Conservation (phyloP, 768 basidiomycete genomes). For the Amanita pseudoporphyria region DNA sequence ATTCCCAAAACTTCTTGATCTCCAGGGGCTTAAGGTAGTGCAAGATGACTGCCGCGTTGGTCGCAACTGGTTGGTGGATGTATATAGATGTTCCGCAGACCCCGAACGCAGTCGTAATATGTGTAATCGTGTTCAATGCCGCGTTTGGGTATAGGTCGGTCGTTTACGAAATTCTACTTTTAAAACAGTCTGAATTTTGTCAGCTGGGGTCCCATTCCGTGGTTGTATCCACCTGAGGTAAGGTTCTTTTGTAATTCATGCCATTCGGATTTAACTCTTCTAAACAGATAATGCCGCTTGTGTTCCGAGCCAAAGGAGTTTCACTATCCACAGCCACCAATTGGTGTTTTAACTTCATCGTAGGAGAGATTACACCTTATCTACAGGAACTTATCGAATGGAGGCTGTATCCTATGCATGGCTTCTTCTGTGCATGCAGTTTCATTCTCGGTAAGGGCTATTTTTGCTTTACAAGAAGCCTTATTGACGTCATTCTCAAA, state of each 20-base stretch:
- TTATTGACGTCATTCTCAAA: conserved; percentile 4
- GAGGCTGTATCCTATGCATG: conserved; percentile 94
- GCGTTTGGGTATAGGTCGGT: conserved; percentile 79
- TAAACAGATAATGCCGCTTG: conserved; percentile 75
- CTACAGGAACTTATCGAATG: conserved; percentile 84
- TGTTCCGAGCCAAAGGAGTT: conserved; percentile 91
- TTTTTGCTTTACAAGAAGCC: conserved; percentile 1
- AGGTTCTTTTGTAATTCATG: conserved; percentile 5
- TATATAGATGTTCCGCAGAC: conserved; percentile 81
- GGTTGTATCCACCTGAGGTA: conserved; percentile 84
- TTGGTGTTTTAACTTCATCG: conserved; percentile 83
- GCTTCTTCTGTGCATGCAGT: conserved; percentile 82
- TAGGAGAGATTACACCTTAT: conserved; percentile 81
- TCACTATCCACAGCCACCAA: conserved; percentile 89
- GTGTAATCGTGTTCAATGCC: conserved; percentile 89
- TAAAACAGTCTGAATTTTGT: conserved; percentile 1
- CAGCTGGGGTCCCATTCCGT: conserved; percentile 84
- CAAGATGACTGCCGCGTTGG: conserved; percentile 76
- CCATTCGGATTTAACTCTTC: conserved; percentile 1
- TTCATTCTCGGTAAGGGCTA: conserved; percentile 56
- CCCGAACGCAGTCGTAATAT: conserved; percentile 78
- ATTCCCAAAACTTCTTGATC: neutral
- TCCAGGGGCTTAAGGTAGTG: conserved; percentile 1
- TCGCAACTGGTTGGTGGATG: conserved; percentile 88
- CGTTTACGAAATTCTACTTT: neutral